Conservation (phyloP, 2,329 filamentous ascomycete genomes). For the Graphilbum fragrans region DNA sequence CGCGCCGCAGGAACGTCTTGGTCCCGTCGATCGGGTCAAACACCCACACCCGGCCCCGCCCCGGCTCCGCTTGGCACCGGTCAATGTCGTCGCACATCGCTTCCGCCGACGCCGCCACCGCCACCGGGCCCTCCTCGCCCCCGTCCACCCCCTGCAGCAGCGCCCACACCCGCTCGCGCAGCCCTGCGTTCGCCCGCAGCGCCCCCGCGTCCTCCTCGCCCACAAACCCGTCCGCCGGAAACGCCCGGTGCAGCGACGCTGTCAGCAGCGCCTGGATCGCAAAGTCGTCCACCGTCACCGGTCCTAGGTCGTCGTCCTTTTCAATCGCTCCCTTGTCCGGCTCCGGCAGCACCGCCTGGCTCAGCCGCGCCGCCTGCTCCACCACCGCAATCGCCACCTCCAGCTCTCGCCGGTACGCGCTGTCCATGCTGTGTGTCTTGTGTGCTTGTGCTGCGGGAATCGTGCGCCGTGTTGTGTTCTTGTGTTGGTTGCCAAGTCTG, state of each 20-base stretch:
- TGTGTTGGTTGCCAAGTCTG: not conserved
- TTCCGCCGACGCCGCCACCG: slow-evolving; percentile 24
- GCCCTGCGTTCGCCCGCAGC: slow-evolving; percentile 26
- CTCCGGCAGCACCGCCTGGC: slow-evolving; percentile 32
- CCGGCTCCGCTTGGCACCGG: slow-evolving; percentile 28
- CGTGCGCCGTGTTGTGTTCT: too few species aligned
- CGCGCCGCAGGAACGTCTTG: slow-evolving; percentile 39
- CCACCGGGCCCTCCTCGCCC: slow-evolving; percentile 14
- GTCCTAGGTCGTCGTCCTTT: slow-evolving; percentile 39
- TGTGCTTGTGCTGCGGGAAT: not conserved
- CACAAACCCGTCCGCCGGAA: slow-evolving; percentile 38
- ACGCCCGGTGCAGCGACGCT: slow-evolving; percentile 33
- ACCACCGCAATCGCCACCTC: slow-evolving; percentile 28
- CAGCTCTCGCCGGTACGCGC: slow-evolving; percentile 28
- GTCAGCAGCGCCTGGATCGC: slow-evolving; percentile 45
- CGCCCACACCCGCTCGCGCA: slow-evolving; percentile 35
- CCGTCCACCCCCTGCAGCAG: slow-evolving; percentile 23
- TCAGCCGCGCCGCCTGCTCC: slow-evolving; percentile 33
- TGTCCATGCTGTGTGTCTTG: slow-evolving; percentile 11
- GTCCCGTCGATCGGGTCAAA: slow-evolving; percentile 52
- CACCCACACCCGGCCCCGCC: slow-evolving; percentile 36
- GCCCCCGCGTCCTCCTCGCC: slow-evolving; percentile 42
- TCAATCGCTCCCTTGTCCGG: slow-evolving; percentile 37
- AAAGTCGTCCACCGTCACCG: slow-evolving; percentile 48
- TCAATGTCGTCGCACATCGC: slow-evolving; percentile 42